Percentiles rank a stretch among this genome's conserved stretches.
phyloP scores from a whole-genome alignment of 441 rosid species.

The Populus hybrid region DNA sequence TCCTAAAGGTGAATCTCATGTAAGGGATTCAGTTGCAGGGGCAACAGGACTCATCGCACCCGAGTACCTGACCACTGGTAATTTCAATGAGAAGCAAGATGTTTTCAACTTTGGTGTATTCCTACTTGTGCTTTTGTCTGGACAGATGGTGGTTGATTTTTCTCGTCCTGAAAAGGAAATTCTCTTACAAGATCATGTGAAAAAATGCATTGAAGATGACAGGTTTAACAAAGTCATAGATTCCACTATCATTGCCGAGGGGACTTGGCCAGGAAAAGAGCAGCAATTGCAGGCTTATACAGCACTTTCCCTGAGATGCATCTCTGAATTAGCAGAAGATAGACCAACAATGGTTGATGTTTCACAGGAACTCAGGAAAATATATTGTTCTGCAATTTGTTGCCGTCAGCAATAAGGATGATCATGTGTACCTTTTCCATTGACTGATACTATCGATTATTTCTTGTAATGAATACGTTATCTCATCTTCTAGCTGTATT shows the following conservation, averaged over 20 bases:
- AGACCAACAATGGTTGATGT: slow-evolving; percentile 21
- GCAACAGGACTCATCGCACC: slow-evolving; percentile 26
- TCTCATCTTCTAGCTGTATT: no score
- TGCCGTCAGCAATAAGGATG: no score
- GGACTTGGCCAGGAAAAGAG: slow-evolving; percentile 2
- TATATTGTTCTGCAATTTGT: no score
- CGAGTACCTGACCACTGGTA: slow-evolving; percentile 16
- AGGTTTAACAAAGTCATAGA: background rate
- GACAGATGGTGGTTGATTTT: background rate
- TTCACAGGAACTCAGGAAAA: slow-evolving; percentile 17
- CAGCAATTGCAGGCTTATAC: background rate
- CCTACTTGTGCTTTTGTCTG: slow-evolving; percentile 34
- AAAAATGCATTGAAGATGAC: background rate
- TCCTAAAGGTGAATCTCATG: slow-evolving; percentile 32
- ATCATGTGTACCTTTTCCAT: no score
- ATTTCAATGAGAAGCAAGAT: slow-evolving; percentile 37
- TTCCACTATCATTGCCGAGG: slow-evolving; percentile 1
- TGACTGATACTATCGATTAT: no score
- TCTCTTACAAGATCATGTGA: background rate
- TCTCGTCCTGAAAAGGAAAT: background rate
- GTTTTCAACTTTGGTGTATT: slow-evolving; percentile 38
- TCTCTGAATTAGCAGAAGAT: background rate
- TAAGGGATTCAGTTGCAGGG: slow-evolving; percentile 17
- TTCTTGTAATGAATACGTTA: no score
- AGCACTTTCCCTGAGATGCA: background rate